Base-by-base conservation (phyloP, 768 basidiomycete genomes). In the Pholiota molesta region DNA sequence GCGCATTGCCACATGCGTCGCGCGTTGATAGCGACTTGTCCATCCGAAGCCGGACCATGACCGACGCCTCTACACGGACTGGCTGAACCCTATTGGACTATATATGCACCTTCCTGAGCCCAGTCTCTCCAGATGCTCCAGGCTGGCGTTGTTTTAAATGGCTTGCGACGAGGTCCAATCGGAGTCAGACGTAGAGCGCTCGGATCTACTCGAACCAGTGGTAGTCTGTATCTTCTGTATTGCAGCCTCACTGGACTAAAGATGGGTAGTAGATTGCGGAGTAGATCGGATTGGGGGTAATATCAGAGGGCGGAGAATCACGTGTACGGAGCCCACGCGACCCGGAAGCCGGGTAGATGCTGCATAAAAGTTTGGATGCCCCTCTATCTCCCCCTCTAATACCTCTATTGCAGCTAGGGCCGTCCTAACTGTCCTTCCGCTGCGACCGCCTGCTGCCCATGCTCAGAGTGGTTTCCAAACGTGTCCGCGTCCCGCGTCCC, bases 401-500 rank as follows among this genome's bases (percentile, higher is more conserved):
- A 49, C 3, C 47, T 21, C 47, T 9, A 2, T 23, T 49, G 47
- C 47, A 49, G 47, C 47, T 49, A 49, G 47, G 45, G 19, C 23
- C 31, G 0, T 49, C 47, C 47, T 49, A 49, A 49, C 47, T 49
- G 47, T 49, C 47, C 47, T 23, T 26, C 21, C 47, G 0, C 47
- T 23, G 6, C 47, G 11, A 26, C 47, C 47, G 21, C 47, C 19
- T n/a, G 6, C 31, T 51, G 56, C 19, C 29, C 40, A 54, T 63
- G 33, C 42, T 44, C 19, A n/a, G n/a, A 56, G 31, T 59, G 13
- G 45, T 60, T n/a, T 40, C 59, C 9, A 56, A 40, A 35, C 28
- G 10, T 14, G 39, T 52, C 14, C 47, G 47, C 47, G 47, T 52
- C 52, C 45, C 69, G 70, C 68, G 67, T 62, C 63, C 62, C 55